Evolutionary conservation across 2,329 filamentous ascomycete species (phyloP).

Genomic region (Aspergillus luchuensis): DNA sequence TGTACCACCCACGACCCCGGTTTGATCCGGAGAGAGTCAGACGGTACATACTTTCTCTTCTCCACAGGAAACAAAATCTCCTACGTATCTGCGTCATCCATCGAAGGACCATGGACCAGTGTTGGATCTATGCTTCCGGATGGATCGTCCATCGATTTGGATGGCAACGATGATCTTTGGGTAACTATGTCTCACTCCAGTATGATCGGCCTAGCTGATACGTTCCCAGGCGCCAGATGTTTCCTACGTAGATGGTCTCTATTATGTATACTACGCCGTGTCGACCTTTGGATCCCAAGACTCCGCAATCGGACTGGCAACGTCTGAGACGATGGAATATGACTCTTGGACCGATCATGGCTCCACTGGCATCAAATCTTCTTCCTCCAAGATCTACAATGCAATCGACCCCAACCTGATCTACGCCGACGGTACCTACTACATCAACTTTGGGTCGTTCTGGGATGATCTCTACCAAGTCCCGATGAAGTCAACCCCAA

Average conservation of each 20-base stretch:
- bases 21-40: slow-evolving; percentile 49
- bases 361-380: slow-evolving; percentile 39
- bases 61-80: slow-evolving; percentile 55
- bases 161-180: slow-evolving; percentile 55
- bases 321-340: slow-evolving; percentile 45
- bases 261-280: slow-evolving; percentile 69
- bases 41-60: slow-evolving; percentile 57
- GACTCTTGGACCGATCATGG: slow-evolving; percentile 40
- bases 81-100: slow-evolving; percentile 50
- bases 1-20: slow-evolving; percentile 51
- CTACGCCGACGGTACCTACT: slow-evolving; percentile 44
- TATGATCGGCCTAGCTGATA: not conserved
- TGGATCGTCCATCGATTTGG: slow-evolving; percentile 50
- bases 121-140: slow-evolving; percentile 49
- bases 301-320: slow-evolving; percentile 64
- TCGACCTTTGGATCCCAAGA: slow-evolving; percentile 62
- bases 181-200: slow-evolving; percentile 29
- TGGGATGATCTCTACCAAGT: slow-evolving; percentile 67
- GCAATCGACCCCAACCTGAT: slow-evolving; percentile 63
- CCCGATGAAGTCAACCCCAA: slow-evolving; percentile 45
- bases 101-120: slow-evolving; percentile 55
- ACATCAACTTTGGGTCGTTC: slow-evolving; percentile 68
- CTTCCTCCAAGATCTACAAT: slow-evolving; percentile 53
- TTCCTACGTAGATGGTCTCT: slow-evolving; percentile 57
- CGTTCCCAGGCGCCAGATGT: slow-evolving; percentile 63